Evolutionary conservation across 2,329 filamentous ascomycete species (phyloP).

Genomic region (Aspergillus quadricinctus): DNA sequence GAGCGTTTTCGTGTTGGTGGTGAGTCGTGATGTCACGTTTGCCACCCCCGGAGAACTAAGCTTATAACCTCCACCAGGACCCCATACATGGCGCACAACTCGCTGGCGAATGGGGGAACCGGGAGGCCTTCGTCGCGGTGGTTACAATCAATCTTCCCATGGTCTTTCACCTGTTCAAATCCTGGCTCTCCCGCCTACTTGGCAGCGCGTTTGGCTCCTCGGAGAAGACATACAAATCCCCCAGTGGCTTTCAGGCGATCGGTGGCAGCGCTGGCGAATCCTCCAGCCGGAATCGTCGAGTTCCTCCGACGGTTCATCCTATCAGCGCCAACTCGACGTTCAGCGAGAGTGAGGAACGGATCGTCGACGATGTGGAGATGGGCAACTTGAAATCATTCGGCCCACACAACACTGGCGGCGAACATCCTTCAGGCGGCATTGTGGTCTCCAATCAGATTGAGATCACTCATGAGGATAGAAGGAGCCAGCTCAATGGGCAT

Average conservation of each 20-base stretch:
- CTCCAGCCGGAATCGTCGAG: conserved; percentile 27
- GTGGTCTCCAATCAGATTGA: conserved; percentile 43
- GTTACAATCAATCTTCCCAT: conserved; percentile 37
- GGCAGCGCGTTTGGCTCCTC: conserved; percentile 37
- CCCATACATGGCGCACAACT: conserved; percentile 28
- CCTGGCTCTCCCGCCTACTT: conserved; percentile 36
- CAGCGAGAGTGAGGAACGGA: conserved; percentile 43
- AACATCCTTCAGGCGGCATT: conserved; percentile 26
- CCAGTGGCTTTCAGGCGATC: conserved; percentile 25
- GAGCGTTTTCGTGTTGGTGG: conserved; percentile 44
- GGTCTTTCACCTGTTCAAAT: conserved; percentile 41
- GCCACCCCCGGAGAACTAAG: background rate
- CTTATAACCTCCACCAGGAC: conserved; percentile 14
- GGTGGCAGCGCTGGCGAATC: conserved; percentile 22
- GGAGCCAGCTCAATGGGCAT: conserved; percentile 1
- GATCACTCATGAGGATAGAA: conserved; percentile 23
- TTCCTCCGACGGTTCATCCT: conserved; percentile 30
- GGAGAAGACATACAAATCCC: conserved; percentile 36
- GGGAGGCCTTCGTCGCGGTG: conserved; percentile 39
- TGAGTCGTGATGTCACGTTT: conserved; percentile 11
- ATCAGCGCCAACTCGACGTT: conserved; percentile 36
- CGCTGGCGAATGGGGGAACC: conserved; percentile 35
- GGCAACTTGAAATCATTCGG: conserved; percentile 28
- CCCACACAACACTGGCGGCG: conserved; percentile 7
- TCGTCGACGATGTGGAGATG: conserved; percentile 43